Evolutionary conservation across 352 stramenopile species (phyloP), one percentile per base, ranked within the genome.

Genomic region (Discostella stelligera): DNA sequence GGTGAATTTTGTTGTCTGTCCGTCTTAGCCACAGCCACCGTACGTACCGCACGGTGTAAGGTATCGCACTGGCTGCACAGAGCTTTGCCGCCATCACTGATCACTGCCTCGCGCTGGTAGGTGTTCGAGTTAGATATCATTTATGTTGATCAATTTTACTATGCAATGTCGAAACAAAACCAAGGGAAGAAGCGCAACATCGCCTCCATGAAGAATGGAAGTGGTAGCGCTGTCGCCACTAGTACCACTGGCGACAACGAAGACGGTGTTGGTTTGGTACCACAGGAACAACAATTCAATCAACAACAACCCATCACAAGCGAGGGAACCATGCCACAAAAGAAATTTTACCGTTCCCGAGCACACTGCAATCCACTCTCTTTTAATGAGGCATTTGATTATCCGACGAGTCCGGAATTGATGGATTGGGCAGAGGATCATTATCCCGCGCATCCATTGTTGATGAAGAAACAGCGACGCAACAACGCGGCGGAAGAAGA

Each of bases 291-390:
- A 32, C 27, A 32, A 32, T 5, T 2, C 30, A 18, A 16, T 20
- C 56, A 25, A 54, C 18, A 39, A 32, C 27, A 32, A 32, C 66
- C 77, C 30, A 87, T 93, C 39, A 92, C 86, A 16, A 37, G 13
- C 5, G 86, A 92, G 46, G 86, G 86, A 11, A 83, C 90, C 9
- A 89, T 89, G 82, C 87, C 89, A 54, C 92, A 98, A 88, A 98
- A 98, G 86, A 98, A 97, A 83, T 98, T 97, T 82, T 98, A 98
- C 84, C 94, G 96, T 48, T 95, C 93, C 82, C 92, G 96, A 37
- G 96, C 96, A 18, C 96, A 98, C 83, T 98, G 95, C 87, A 98
- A 98, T 85, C 96, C 96, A 32, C 86, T 98, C 32, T 97, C 94
- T 20, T 95, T 98, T 86, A 98, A 98, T 87, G 95, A 98, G 86